These are phyloP conservation scores for Phaeosphaeriaceae sp. DNA, from an alignment of 2,329 filamentous ascomycete genomes.

Conservation along the genomic window DNA sequence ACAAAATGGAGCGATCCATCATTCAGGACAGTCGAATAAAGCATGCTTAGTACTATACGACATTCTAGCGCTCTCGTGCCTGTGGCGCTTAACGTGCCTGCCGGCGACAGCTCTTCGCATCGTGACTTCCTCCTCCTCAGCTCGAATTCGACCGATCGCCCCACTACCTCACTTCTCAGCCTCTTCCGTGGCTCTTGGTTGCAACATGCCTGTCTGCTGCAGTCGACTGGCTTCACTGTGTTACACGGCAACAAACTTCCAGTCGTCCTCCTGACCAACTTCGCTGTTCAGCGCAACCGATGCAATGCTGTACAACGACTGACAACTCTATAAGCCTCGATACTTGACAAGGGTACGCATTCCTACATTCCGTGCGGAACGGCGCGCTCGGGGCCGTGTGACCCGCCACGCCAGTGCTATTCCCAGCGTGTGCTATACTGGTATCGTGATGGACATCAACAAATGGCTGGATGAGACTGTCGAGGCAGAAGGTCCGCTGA, in stretches of 20 bases:
- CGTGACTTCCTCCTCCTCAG: not conserved
- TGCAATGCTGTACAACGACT: slow-evolving; percentile 38
- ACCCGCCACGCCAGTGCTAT: slow-evolving; percentile 1
- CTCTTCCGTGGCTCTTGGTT: not conserved
- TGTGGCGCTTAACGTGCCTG: not conserved
- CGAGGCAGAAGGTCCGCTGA: slow-evolving; percentile 40
- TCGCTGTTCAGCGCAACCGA: slow-evolving; percentile 21
- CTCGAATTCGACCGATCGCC: not conserved
- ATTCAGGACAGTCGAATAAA: no score
- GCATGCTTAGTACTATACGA: no score
- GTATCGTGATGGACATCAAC: slow-evolving; percentile 51
- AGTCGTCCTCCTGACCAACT: slow-evolving; percentile 18
- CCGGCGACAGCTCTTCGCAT: not conserved
- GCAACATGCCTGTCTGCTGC: not conserved
- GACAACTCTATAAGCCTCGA: slow-evolving; percentile 7
- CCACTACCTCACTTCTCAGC: not conserved
- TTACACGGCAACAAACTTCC: slow-evolving; percentile 33
- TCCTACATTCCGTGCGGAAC: slow-evolving; percentile 17
- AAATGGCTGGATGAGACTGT: slow-evolving; percentile 54
- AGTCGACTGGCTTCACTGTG: slow-evolving; percentile 8
- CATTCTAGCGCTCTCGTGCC: no score
- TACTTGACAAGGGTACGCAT: slow-evolving; percentile 13
- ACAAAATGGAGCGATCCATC: no score
- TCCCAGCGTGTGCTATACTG: not conserved
- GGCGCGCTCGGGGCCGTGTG: slow-evolving; percentile 28